These are phyloP conservation scores for Arthrocladium fulminans DNA, from an alignment of 2,329 filamentous ascomycete genomes.

Conservation along the genomic window DNA sequence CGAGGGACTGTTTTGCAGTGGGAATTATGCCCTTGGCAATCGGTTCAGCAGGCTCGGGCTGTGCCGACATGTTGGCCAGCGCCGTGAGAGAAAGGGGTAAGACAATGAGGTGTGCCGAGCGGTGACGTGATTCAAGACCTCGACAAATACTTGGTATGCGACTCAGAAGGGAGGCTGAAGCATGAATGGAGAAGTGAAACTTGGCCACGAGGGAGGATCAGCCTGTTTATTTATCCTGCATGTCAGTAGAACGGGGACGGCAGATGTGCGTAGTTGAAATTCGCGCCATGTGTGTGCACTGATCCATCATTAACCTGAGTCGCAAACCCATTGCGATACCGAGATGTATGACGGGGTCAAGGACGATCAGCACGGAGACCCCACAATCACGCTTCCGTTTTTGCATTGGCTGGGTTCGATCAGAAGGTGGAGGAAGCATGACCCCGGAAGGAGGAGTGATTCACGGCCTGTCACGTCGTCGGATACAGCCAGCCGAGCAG, in stretches of 20 bases:
- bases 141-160: constrained; percentile 13
- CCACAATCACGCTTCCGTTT: background rate
- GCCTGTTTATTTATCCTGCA: background rate
- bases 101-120: background rate
- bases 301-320: background rate
- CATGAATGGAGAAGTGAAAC: background rate
- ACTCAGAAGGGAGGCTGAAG: background rate
- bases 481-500: background rate
- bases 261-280: background rate
- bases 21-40: constrained; percentile 56
- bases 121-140: constrained; percentile 7
- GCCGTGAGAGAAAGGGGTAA: background rate
- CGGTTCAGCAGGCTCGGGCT: constrained; percentile 51
- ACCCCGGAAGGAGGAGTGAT: background rate
- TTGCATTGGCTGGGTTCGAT: background rate
- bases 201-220: background rate
- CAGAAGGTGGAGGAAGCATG: background rate
- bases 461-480: background rate
- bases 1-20: constrained; percentile 55
- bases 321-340: background rate
- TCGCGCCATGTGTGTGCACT: background rate
- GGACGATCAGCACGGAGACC: background rate
- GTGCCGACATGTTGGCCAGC: background rate
- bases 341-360: background rate
- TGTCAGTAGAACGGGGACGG: background rate